These are phyloP conservation scores for Cytospora piceicola DNA, from an alignment of 2,329 filamentous ascomycete species.

Conservation along the genomic window DNA sequence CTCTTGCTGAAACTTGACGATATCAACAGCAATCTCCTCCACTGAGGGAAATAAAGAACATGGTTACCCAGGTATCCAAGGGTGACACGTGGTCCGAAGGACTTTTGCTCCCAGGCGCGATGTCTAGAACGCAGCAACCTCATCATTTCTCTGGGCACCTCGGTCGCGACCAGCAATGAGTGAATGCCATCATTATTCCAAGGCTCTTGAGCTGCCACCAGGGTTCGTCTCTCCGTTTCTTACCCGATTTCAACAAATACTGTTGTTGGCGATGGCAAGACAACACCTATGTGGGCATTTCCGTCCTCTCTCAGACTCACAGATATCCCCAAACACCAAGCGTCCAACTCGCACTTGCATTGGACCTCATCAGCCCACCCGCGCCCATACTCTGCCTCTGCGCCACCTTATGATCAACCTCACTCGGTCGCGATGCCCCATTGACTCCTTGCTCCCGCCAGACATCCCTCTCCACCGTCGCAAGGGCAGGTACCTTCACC, in stretches of 20 bases:
- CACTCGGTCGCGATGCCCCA: slow-evolving; percentile 63
- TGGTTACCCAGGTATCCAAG: neutral
- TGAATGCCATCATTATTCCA: neutral
- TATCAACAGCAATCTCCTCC: neutral
- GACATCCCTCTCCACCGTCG: slow-evolving; percentile 71
- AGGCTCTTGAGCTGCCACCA: too few species aligned
- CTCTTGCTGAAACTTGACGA: neutral
- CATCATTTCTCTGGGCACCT: neutral
- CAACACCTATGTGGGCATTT: neutral
- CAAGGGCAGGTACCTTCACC: slow-evolving; percentile 69
- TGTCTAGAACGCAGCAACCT: neutral
- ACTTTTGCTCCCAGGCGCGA: neutral
- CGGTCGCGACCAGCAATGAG: neutral
- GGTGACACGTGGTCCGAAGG: neutral
- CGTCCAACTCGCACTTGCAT: slow-evolving; percentile 59
- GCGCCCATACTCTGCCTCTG: slow-evolving; percentile 69
- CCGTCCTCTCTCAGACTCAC: neutral
- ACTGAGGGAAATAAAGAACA: neutral
- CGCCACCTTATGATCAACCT: slow-evolving; percentile 61
- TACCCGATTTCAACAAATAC: too few species aligned
- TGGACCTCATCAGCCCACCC: slow-evolving; percentile 50
- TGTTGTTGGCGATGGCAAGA: too few species aligned
- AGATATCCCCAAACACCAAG: slow-evolving; percentile 61
- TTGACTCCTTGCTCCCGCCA: slow-evolving; percentile 70
- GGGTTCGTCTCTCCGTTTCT: too few species aligned